Conservation (phyloP, 164 flowering plant genomes). For the Liquidambar formosana region DNA sequence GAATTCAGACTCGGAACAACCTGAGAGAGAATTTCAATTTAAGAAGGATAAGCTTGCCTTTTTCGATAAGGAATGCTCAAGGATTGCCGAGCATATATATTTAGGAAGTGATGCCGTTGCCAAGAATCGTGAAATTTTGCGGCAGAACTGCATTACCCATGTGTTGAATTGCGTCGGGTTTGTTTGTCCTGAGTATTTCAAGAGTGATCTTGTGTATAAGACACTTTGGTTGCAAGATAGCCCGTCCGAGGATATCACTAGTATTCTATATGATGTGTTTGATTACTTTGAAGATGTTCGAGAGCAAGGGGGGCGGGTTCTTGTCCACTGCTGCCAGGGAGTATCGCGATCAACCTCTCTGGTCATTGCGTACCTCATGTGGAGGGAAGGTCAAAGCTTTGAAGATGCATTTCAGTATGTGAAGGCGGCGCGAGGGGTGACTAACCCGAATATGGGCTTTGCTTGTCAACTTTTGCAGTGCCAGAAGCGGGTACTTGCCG, state of each 20-base stretch:
- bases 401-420: slow-evolving; percentile 82
- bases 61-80: slow-evolving; percentile 82
- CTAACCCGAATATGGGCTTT: slow-evolving; percentile 89
- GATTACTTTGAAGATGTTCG: slow-evolving; percentile 89
- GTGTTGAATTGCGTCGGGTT: slow-evolving; percentile 93
- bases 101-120: slow-evolving; percentile 84
- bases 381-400: slow-evolving; percentile 80
- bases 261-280: slow-evolving; percentile 84
- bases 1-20: slow-evolving; percentile 17
- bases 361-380: slow-evolving; percentile 89
- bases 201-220: slow-evolving; percentile 76
- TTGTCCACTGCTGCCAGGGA: slow-evolving; percentile 90
- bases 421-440: slow-evolving; percentile 75
- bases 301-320: slow-evolving; percentile 72
- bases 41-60: slow-evolving; percentile 76
- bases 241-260: slow-evolving; percentile 83
- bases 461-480: slow-evolving; percentile 82
- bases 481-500: slow-evolving; percentile 77
- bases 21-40: slow-evolving; percentile 48
- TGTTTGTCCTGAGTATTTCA: slow-evolving; percentile 86
- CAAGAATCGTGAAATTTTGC: slow-evolving; percentile 60
- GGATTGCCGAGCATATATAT: slow-evolving; percentile 70
- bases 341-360: slow-evolving; percentile 78
- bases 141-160: slow-evolving; percentile 71
- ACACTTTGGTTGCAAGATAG: slow-evolving; percentile 86